Evolutionary conservation across 805 yeast species (phyloP), one percentile per base, ranked within the genome.

Genomic region (Candida nanaspora): DNA sequence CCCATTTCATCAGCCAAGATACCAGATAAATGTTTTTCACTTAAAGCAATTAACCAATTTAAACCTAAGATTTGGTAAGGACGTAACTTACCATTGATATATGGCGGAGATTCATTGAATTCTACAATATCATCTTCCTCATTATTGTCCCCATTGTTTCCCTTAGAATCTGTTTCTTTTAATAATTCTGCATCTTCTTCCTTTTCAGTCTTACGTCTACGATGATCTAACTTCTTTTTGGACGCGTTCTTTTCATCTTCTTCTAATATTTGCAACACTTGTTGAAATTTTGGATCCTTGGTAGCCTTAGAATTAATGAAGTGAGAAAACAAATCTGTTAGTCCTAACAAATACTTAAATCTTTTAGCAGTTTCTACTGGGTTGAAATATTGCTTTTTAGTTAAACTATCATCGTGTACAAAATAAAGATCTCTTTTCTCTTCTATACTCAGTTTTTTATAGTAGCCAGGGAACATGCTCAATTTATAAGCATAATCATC

Each of bases 1-100:
- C 93, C 93, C 93, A 84, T 84, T 62, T 84, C 93, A 61, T 84
- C 93, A 1, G 93, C 93, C 43, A 84, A 66, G 20, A 84, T 83
- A 44, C 93, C 93, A 1, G 84, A 75, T 35, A 84, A 63, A 44
- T 77, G 74, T 61, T 81, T 82, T 46, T 78, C 82, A 50, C 80
- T 76, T 44, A 84, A 61, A 1, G 82, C 70, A 13, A 83, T 73
- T 50, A 84, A 62, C 94, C 94, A 84, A 57, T 84, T 84, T 45
- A 84, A 65, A 46, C 93, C 94, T 57, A 81, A 88, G 46, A 84
- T 70, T 61, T 84, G 94, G 55, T 84, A 84, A 3, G 83, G 80
- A 51, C 94, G 71, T 42, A 84, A 59, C 32, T 56, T 53, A 33
- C 94, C 94, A 44, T 75, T 61, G 20, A 85, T 57, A 50, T 70